These are phyloP conservation scores for Cavenderia fasciculata DNA, from an alignment of 78 protist species.

Conservation along the genomic window DNA sequence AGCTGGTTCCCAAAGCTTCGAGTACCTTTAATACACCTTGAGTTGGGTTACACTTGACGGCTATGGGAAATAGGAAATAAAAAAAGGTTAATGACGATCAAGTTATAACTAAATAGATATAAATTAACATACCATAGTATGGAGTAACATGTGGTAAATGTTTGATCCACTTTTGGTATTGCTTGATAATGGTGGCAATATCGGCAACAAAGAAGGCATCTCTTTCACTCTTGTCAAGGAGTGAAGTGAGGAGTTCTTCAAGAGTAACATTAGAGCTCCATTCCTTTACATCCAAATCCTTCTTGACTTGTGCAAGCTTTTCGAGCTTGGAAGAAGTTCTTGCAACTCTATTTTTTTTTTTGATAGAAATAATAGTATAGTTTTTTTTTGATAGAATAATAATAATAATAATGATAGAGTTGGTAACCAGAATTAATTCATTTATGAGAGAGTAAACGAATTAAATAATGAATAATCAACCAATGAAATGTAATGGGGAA, in stretches of 20 bases:
- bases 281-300: conserved; percentile 57
- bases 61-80: too few species aligned
- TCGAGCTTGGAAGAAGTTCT: too few species aligned
- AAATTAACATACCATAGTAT: too few species aligned
- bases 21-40: conserved; percentile 81
- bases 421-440: too few species aligned
- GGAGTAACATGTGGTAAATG: conserved; percentile 91
- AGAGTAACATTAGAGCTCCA: conserved; percentile 12
- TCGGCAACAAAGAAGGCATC: conserved; percentile 77
- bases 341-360: too few species aligned
- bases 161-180: conserved; percentile 72
- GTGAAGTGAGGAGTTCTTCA: conserved; percentile 31
- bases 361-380: too few species aligned
- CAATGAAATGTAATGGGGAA: too few species aligned
- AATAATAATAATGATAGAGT: too few species aligned
- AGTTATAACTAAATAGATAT: not conserved
- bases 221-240: conserved; percentile 69
- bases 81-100: conserved; percentile 4
- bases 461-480: too few species aligned
- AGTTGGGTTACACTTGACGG: conserved; percentile 94
- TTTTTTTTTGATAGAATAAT: too few species aligned
- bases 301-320: conserved; percentile 38
- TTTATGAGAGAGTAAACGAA: too few species aligned
- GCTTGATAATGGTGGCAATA: conserved; percentile 61
- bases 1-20: conserved; percentile 86